phyloP scores from a whole-genome alignment of 202 grass and related monocot species.

The Digitaria exilis region DNA sequence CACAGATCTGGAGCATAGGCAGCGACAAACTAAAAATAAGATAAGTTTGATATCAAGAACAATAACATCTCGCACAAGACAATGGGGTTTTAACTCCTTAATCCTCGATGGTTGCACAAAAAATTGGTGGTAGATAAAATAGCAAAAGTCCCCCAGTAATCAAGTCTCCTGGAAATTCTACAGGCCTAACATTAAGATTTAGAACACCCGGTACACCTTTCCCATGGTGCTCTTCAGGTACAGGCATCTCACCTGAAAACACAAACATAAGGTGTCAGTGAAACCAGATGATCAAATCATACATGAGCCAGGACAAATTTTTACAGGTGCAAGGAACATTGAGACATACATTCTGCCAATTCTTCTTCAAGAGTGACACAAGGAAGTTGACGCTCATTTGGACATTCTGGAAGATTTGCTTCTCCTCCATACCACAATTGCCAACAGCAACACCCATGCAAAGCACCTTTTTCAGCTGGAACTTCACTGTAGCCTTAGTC shows the following conservation, averaged over 20 bases:
- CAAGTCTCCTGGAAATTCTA: constrained; percentile 21
- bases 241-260: constrained; percentile 70
- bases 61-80: background rate
- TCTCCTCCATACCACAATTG: constrained; percentile 80
- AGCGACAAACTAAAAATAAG: background rate
- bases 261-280: background rate
- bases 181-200: constrained; percentile 25
- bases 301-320: background rate
- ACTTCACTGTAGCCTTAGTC: constrained; percentile 84
- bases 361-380: constrained; percentile 83
- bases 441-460: constrained; percentile 95
- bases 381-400: constrained; percentile 91
- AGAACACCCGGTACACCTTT: constrained; percentile 63
- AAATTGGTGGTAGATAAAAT: constrained; percentile 11
- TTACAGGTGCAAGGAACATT: background rate
- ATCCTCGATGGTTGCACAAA: constrained; percentile 20
- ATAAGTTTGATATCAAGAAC: background rate
- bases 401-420: constrained; percentile 82
- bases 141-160: background rate
- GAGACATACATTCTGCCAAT: constrained; percentile 77
- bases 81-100: background rate
- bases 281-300: background rate
- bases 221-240: constrained; percentile 97
- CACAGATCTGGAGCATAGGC: no score
- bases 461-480: constrained; percentile 86